Evolutionary conservation across 768 basidiomycete species (phyloP).

Genomic region (Amanita exitialis): DNA sequence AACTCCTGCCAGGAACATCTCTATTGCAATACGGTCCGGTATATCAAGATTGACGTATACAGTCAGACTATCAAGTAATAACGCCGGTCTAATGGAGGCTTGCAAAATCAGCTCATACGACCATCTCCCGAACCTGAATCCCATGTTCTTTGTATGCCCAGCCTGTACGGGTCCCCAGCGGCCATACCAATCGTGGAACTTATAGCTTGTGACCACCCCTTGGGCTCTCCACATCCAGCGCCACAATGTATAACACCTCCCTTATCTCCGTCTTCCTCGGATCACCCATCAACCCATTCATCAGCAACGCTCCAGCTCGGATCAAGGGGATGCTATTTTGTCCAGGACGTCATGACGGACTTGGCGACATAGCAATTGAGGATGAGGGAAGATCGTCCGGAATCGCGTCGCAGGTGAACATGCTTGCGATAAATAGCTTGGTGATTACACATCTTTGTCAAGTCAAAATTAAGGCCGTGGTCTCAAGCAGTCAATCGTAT

Average conservation of each 20-base stretch:
- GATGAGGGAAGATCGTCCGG: conserved; percentile 10
- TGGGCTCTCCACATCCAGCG: conserved; percentile 9
- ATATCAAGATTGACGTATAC: too few relatives aligned
- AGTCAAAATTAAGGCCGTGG: background rate
- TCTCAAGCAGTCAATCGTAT: too few relatives aligned
- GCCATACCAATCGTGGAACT: conserved; percentile 14
- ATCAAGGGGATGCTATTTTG: conserved; percentile 1
- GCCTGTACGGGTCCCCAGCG: conserved; percentile 14
- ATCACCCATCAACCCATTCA: conserved; percentile 4
- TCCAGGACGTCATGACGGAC: conserved; percentile 12
- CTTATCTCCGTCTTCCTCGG: conserved; percentile 3
- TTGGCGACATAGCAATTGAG: conserved; percentile 14
- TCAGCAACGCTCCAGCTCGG: conserved; percentile 9
- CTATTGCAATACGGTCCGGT: too few relatives aligned
- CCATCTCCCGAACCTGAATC: conserved; percentile 15
- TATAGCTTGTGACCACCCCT: conserved; percentile 11
- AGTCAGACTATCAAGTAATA: too few relatives aligned
- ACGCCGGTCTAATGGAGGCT: background rate
- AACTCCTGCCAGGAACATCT: too few relatives aligned
- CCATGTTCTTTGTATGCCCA: conserved; percentile 12
- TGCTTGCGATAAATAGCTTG: too few relatives aligned
- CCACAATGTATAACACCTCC: conserved; percentile 13
- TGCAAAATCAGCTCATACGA: conserved; percentile 3
- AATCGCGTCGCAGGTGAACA: background rate
- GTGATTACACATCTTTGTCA: too few relatives aligned